phyloP scores from a whole-genome alignment of 2,329 filamentous ascomycete species.

The Parastagonospora avenae region DNA sequence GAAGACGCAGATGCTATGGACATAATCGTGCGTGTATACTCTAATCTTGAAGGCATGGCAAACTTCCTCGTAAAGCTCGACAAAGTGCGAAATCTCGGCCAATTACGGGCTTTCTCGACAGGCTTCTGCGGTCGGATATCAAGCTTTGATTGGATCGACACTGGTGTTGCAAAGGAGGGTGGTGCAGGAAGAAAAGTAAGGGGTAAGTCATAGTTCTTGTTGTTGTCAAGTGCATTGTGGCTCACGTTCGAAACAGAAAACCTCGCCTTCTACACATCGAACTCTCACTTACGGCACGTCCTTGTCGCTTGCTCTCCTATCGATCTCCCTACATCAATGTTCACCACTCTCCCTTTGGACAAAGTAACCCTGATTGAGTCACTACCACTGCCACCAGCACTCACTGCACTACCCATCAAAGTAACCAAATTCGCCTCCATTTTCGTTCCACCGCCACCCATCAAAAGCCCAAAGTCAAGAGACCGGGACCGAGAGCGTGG shows the following conservation, averaged over 20 bases:
- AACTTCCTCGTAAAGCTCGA: constrained; percentile 43
- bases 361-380: constrained; percentile 43
- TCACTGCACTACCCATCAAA: constrained; percentile 37
- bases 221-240: neutral
- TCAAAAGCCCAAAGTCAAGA: constrained; percentile 27
- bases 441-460: constrained; percentile 37
- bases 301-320: constrained; percentile 40
- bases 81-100: constrained; percentile 43
- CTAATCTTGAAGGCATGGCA: constrained; percentile 45
- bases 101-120: constrained; percentile 42
- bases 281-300: constrained; percentile 42
- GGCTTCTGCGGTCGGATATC: constrained; percentile 45
- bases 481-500: constrained; percentile 21
- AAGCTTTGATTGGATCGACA: constrained; percentile 45
- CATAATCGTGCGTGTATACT: constrained; percentile 42
- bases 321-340: constrained; percentile 36
- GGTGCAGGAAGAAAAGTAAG: constrained; percentile 39
- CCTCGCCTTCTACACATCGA: constrained; percentile 41
- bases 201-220: constrained; percentile 24
- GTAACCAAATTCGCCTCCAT: constrained; percentile 32
- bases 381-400: constrained; percentile 30
- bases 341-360: constrained; percentile 39
- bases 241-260: constrained; percentile 33
- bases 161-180: constrained; percentile 45
- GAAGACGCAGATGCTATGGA: constrained; percentile 44